phyloP scores from a whole-genome alignment of 2,329 filamentous ascomycete species.

The Aspergillus tubingensis region DNA sequence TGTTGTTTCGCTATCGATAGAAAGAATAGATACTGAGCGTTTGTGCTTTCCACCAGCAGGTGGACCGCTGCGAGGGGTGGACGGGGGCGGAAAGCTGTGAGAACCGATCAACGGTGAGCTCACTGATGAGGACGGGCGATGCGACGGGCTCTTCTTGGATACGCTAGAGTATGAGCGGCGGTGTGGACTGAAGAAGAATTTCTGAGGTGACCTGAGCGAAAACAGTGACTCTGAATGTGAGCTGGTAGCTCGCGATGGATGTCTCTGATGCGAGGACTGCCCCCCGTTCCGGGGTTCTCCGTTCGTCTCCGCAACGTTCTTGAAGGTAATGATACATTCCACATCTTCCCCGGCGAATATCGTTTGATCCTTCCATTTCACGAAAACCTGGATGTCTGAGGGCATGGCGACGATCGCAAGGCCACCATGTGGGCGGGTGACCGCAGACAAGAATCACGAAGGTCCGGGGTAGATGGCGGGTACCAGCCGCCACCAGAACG shows the following conservation, averaged over 20 bases:
- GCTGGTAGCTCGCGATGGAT: conserved; percentile 39
- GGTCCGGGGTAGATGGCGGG: conserved; percentile 22
- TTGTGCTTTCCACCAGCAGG: conserved; percentile 62
- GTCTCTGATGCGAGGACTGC: conserved; percentile 39
- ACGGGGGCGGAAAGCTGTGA: conserved; percentile 45
- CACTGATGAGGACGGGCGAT: conserved; percentile 44
- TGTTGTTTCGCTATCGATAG: conserved; percentile 61
- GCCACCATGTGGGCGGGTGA: conserved; percentile 36
- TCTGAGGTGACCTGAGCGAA: conserved; percentile 40
- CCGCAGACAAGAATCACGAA: conserved; percentile 19
- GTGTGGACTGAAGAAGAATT: conserved; percentile 37
- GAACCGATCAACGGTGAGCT: conserved; percentile 42
- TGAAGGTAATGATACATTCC: conserved; percentile 94
- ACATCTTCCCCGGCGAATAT: conserved; percentile 97
- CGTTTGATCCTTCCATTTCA: conserved; percentile 89
- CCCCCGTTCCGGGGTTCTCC: conserved; percentile 32
- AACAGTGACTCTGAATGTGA: conserved; percentile 42
- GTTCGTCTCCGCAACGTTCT: conserved; percentile 66
- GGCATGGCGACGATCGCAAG: conserved; percentile 44
- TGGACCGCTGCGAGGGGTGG: conserved; percentile 36
- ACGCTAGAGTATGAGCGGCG: conserved; percentile 39
- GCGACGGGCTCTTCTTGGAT: conserved; percentile 37
- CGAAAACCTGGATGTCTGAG: conserved; percentile 89
- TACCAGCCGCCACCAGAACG: conserved; percentile 21
- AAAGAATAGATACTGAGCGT: conserved; percentile 79